phyloP scores from a whole-genome alignment of 768 basidiomycete genomes.

The Serendipita indica region DNA sequence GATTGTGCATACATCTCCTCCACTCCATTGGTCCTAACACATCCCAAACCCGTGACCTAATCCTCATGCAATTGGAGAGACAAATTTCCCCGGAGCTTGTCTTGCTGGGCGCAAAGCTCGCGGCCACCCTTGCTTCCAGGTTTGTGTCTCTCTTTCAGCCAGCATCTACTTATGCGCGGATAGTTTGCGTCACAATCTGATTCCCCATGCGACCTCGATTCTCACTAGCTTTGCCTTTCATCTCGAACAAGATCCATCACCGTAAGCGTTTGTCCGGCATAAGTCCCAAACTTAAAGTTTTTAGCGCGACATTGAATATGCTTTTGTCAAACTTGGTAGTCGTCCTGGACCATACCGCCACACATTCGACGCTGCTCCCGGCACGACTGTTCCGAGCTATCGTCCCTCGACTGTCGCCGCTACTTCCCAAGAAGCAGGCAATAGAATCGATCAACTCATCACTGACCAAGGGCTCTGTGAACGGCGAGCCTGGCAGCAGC shows the following conservation, averaged over 20 bases:
- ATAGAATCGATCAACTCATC: slow-evolving; percentile 18
- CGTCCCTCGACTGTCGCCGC: slow-evolving; percentile 32
- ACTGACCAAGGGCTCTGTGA: slow-evolving; percentile 35
- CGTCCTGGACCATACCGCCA: slow-evolving; percentile 29
- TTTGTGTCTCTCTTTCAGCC: neutral
- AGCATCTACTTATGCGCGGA: neutral
- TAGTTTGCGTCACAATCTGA: slow-evolving; percentile 41
- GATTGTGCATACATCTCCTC: slow-evolving; percentile 36
- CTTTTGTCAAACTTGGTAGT: slow-evolving; percentile 33
- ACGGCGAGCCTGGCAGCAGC: slow-evolving; percentile 34
- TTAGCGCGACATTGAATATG: slow-evolving; percentile 16
- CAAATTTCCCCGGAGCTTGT: slow-evolving; percentile 38
- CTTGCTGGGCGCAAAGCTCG: slow-evolving; percentile 36
- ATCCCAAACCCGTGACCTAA: slow-evolving; percentile 35
- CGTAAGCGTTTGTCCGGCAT: slow-evolving; percentile 10
- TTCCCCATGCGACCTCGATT: slow-evolving; percentile 41
- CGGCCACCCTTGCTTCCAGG: slow-evolving; percentile 15
- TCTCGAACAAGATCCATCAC: slow-evolving; percentile 38
- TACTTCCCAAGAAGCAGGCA: slow-evolving; percentile 32
- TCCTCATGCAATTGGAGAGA: slow-evolving; percentile 38
- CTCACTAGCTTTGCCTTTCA: slow-evolving; percentile 39
- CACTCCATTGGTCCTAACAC: slow-evolving; percentile 37
- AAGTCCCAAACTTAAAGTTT: slow-evolving; percentile 34
- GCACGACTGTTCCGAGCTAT: slow-evolving; percentile 42
- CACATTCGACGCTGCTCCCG: slow-evolving; percentile 30